Evolutionary conservation across 257 asterid genomes (phyloP).

Genomic region (Primulina eburnea): DNA sequence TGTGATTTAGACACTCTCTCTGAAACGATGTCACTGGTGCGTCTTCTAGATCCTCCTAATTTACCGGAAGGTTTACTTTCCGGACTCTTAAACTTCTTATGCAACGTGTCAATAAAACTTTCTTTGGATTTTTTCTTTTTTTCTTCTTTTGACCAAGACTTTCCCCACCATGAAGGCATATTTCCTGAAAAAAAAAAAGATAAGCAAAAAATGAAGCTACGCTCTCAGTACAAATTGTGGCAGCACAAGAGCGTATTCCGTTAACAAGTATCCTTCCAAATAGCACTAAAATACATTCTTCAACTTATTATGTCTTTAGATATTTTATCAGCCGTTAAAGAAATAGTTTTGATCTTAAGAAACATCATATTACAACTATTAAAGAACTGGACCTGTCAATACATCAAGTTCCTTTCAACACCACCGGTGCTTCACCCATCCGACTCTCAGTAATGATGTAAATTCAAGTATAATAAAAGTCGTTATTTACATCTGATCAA

Average conservation of each 20-base stretch:
- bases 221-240: slow-evolving; percentile 23
- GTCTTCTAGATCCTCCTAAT: slow-evolving; percentile 77
- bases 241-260: background rate
- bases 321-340: background rate
- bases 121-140: slow-evolving; percentile 76
- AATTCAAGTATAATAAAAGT: slow-evolving; percentile 14
- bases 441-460: background rate
- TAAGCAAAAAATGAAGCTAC: slow-evolving; percentile 7
- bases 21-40: slow-evolving; percentile 57
- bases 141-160: slow-evolving; percentile 82
- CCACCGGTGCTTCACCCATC: background rate
- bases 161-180: slow-evolving; percentile 97
- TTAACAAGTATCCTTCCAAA: background rate
- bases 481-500: slow-evolving; percentile 3
- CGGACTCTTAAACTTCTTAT: slow-evolving; percentile 74
- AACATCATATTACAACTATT: slow-evolving; percentile 11
- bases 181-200: slow-evolving; percentile 45
- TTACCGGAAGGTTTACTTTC: slow-evolving; percentile 68
- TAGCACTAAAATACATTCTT: slow-evolving; percentile 3
- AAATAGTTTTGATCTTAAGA: background rate
- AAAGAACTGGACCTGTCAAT: slow-evolving; percentile 4
- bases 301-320: background rate
- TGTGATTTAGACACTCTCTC: slow-evolving; percentile 78
- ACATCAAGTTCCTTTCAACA: slow-evolving; percentile 10
- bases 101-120: slow-evolving; percentile 76